Percentiles rank a stretch among this genome's conserved stretches.
These are phyloP conservation scores for Boletus tomentosulus DNA, from an alignment of 768 basidiomycete species.

Conservation along the genomic window DNA sequence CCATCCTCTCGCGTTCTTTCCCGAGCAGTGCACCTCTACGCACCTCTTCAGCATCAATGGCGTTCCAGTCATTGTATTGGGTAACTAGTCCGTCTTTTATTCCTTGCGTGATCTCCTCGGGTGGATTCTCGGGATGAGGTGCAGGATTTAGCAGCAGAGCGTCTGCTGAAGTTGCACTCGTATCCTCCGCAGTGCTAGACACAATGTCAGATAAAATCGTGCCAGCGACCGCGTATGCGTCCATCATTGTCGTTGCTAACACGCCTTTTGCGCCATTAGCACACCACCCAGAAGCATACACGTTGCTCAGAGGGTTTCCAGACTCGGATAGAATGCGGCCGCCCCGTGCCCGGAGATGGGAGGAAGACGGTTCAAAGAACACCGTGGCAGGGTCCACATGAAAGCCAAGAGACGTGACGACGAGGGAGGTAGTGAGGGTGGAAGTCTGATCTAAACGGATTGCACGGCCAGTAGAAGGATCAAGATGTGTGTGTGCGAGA, in stretches of 20 bases:
- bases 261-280: slow-evolving; percentile 89
- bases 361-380: slow-evolving; percentile 55
- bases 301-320: slow-evolving; percentile 43
- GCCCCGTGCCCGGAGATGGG: slow-evolving; percentile 51
- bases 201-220: slow-evolving; percentile 60
- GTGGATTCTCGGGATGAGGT: slow-evolving; percentile 43
- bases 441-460: slow-evolving; percentile 55
- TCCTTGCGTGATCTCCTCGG: slow-evolving; percentile 44
- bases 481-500: slow-evolving; percentile 58
- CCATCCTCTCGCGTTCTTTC: slow-evolving; percentile 78
- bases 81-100: slow-evolving; percentile 44
- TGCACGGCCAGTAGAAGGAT: slow-evolving; percentile 43
- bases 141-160: slow-evolving; percentile 32
- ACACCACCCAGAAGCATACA: slow-evolving; percentile 96
- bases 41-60: slow-evolving; percentile 68
- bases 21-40: slow-evolving; percentile 49
- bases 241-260: slow-evolving; percentile 88
- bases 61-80: slow-evolving; percentile 71
- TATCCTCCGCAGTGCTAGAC: slow-evolving; percentile 3
- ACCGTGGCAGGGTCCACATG: slow-evolving; percentile 55
- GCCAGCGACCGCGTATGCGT: slow-evolving; percentile 79
- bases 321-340: slow-evolving; percentile 46
- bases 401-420: slow-evolving; percentile 88
- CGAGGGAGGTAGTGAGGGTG: slow-evolving; percentile 61
- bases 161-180: slow-evolving; percentile 15